Evolutionary conservation across 2,329 filamentous ascomycete genomes (phyloP).

Genomic region (Xylariaceae sp.): DNA sequence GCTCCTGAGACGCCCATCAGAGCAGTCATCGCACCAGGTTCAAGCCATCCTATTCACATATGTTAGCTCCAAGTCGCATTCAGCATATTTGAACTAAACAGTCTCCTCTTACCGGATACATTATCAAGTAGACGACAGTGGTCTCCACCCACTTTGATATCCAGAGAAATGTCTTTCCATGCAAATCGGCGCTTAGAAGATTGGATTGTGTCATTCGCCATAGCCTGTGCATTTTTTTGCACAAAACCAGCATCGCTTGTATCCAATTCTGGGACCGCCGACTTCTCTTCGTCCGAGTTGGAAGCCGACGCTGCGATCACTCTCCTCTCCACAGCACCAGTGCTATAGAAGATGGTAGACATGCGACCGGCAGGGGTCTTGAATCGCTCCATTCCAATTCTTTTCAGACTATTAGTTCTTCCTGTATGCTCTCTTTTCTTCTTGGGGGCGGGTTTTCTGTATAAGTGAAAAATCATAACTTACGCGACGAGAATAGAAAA

Average conservation of each 20-base stretch:
- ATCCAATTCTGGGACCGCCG: not conserved
- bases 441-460: no score
- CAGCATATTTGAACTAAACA: no score
- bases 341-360: slow-evolving; percentile 5
- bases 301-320: not conserved
- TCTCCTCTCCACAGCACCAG: not conserved
- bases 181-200: slow-evolving; percentile 1
- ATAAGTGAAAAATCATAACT: no score
- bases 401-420: no score
- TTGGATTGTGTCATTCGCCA: not conserved
- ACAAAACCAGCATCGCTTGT: not conserved
- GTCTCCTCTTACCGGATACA: slow-evolving; percentile 2
- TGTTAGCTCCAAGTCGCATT: no score
- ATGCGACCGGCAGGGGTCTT: slow-evolving; percentile 1
- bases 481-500: no score
- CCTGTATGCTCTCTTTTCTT: no score
- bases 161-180: slow-evolving; percentile 2
- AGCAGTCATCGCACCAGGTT: slow-evolving; percentile 3
- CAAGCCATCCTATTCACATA: no score
- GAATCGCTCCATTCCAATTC: slow-evolving; percentile 3
- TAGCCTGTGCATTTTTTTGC: not conserved
- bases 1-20: slow-evolving; percentile 10
- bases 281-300: not conserved
- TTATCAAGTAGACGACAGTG: not conserved
- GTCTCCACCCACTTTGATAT: slow-evolving; percentile 1